Evolutionary conservation across 768 basidiomycete species (phyloP).

Genomic region (Russula vinacea): DNA sequence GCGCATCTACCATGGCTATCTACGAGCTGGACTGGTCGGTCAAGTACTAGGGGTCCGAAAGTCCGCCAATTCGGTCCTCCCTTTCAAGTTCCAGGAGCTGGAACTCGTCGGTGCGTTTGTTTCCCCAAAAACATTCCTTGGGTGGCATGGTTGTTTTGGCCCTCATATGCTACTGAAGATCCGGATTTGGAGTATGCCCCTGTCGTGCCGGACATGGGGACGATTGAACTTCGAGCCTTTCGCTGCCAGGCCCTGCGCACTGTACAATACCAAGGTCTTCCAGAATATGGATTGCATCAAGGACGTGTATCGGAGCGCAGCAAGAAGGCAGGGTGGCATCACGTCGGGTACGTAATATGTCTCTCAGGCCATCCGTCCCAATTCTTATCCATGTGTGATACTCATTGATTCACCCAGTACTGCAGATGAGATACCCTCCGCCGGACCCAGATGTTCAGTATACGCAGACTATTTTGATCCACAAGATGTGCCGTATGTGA

Average conservation of each 20-base stretch:
- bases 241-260: not conserved
- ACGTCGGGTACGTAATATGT: conserved; percentile 7
- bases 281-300: not conserved
- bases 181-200: conserved; percentile 19
- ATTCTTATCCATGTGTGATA: not conserved
- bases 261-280: too few species aligned
- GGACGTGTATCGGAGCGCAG: conserved; percentile 23
- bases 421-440: conserved; percentile 9
- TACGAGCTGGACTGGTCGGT: not conserved
- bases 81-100: conserved; percentile 22
- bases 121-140: not conserved
- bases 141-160: too few species aligned
- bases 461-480: conserved; percentile 4
- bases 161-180: conserved; percentile 6
- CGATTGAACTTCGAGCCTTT: conserved; percentile 19
- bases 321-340: conserved; percentile 27
- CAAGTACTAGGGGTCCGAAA: conserved; percentile 5
- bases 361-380: not conserved
- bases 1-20: not conserved
- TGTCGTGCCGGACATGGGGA: conserved; percentile 16
- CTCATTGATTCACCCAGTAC: conserved; percentile 7
- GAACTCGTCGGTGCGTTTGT: conserved; percentile 21
- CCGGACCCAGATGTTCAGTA: not conserved
- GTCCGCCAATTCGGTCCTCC: not conserved
- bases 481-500: not conserved